These are phyloP conservation scores for Colletotrichum sp. DNA, from an alignment of 2,329 filamentous ascomycete species.

Conservation along the genomic window DNA sequence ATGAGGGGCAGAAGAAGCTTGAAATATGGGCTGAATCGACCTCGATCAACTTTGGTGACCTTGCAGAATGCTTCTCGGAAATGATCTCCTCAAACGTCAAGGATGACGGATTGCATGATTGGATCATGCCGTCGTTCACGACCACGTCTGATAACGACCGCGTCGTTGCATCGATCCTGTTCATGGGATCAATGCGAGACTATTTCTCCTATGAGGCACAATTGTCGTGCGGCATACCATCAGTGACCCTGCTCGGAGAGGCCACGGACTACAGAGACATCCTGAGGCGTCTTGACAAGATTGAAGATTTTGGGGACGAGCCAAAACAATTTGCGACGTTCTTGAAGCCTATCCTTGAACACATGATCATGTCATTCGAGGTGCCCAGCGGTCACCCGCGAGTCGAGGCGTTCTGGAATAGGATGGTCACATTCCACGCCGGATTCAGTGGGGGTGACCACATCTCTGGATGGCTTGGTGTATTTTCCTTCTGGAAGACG, in stretches of 20 bases:
- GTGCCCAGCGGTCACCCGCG: constrained; percentile 23
- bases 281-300: constrained; percentile 36
- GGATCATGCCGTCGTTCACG: constrained; percentile 57
- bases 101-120: constrained; percentile 44
- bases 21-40: too few species aligned
- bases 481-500: neutral
- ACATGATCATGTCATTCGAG: constrained; percentile 40
- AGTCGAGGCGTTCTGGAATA: constrained; percentile 42
- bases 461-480: neutral
- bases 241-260: constrained; percentile 52
- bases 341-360: constrained; percentile 40
- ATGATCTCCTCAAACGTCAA: constrained; percentile 45
- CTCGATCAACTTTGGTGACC: too few species aligned
- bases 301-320: constrained; percentile 41
- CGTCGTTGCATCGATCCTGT: constrained; percentile 47
- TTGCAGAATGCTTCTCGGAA: constrained; percentile 40
- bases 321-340: constrained; percentile 34
- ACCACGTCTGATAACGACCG: constrained; percentile 53
- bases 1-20: constrained; percentile 35
- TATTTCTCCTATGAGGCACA: constrained; percentile 46
- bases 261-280: constrained; percentile 46
- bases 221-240: constrained; percentile 52
- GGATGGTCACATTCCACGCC: neutral
- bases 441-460: neutral
- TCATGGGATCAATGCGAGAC: constrained; percentile 57